These are phyloP conservation scores for Volvariella volvacea DNA, from an alignment of 1,284 basidiomycete genomes.

Conservation along the genomic window DNA sequence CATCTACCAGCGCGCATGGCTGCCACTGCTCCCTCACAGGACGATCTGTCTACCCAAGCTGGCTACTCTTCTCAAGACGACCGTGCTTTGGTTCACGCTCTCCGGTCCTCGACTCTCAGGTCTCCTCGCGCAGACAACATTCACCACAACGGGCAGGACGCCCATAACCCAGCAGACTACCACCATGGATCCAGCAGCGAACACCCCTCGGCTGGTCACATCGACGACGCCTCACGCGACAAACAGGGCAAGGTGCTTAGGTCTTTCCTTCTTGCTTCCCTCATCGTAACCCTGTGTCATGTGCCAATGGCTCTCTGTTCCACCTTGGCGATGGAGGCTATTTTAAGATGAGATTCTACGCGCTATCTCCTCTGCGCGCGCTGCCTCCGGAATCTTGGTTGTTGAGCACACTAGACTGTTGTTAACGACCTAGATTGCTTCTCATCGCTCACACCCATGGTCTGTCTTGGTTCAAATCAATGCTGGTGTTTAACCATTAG, in stretches of 20 bases:
- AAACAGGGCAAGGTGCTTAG: slow-evolving; percentile 88
- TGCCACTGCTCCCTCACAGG: neutral
- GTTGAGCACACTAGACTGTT: too few relatives aligned
- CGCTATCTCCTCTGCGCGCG: too few relatives aligned
- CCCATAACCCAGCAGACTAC: slow-evolving; percentile 39
- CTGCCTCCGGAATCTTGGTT: too few relatives aligned
- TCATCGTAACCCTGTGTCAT: neutral
- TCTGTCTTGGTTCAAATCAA: neutral
- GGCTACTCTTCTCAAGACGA: neutral
- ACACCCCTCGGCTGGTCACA: slow-evolving; percentile 32
- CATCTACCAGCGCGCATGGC: neutral
- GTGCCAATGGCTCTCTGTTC: neutral
- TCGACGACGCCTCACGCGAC: slow-evolving; percentile 51
- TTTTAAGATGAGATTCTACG: neutral
- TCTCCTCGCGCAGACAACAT: slow-evolving; percentile 28
- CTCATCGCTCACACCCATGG: neutral
- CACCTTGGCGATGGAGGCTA: neutral
- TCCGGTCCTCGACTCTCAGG: slow-evolving; percentile 19
- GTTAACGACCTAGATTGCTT: neutral
- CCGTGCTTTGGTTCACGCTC: slow-evolving; percentile 5
- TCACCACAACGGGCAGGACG: slow-evolving; percentile 33
- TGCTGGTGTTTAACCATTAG: slow-evolving; percentile 1
- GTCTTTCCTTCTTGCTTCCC: slow-evolving; percentile 40
- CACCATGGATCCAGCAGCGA: slow-evolving; percentile 39
- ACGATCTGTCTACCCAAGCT: neutral